A percentile compares a stretch with the other conserved stretches of the same genome.
Conservation (phyloP, 2,329 filamentous ascomycete genomes). For the Nemania sp. region DNA sequence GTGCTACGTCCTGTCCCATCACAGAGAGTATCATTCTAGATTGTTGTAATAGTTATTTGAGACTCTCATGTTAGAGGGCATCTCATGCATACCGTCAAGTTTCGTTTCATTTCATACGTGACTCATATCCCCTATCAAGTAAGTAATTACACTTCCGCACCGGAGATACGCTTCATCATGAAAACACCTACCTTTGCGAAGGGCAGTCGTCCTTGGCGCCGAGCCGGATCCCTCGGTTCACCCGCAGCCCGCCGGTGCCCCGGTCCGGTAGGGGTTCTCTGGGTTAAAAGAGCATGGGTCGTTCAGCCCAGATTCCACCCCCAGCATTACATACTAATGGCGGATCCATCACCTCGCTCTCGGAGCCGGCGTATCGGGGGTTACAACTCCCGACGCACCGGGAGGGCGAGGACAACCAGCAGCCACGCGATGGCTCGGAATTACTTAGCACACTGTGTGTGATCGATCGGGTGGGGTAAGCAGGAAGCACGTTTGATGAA, state of each 20-base stretch:
- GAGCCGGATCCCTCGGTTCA: background rate
- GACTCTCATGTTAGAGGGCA: background rate
- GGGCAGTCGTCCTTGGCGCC: background rate
- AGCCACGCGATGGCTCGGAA: background rate
- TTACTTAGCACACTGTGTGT: background rate
- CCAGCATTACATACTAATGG: too few species aligned
- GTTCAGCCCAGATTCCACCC: background rate
- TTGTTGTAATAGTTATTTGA: background rate
- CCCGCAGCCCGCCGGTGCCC: background rate
- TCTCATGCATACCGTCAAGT: background rate
- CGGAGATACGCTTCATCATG: background rate
- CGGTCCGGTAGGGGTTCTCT: conserved; percentile 4
- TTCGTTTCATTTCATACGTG: background rate
- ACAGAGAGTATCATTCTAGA: background rate
- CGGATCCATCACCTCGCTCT: too few species aligned
- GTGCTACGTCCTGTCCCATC: background rate
- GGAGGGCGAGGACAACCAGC: background rate
- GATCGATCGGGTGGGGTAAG: background rate
- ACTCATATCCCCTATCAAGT: background rate
- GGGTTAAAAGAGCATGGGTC: background rate
- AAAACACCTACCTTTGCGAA: background rate
- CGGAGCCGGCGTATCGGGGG: background rate
- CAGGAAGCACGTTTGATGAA: background rate
- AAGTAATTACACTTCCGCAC: background rate
- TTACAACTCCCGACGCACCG: background rate